A percentile compares a stretch with the other conserved stretches of the same genome.
These are phyloP conservation scores for Phialemonium atrogriseum DNA, from an alignment of 2,329 filamentous ascomycete species.

Conservation along the genomic window DNA sequence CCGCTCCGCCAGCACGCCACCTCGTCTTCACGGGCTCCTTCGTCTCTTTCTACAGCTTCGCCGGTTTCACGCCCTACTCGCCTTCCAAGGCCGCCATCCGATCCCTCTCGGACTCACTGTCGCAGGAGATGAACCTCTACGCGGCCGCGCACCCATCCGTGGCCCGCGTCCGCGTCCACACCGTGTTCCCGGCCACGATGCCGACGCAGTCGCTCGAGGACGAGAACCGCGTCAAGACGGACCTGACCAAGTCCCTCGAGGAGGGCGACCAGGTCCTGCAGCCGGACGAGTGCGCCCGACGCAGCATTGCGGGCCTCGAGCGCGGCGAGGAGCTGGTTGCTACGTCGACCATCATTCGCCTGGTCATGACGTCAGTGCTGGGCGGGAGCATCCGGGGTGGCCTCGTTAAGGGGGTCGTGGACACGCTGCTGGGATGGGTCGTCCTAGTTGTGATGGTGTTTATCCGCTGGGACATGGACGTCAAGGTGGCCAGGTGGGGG, in stretches of 20 bases:
- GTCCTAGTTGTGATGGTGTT: constrained; percentile 26
- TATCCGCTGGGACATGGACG: constrained; percentile 28
- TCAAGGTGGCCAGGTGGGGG: constrained; percentile 25
- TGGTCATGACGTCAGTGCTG: constrained; percentile 42
- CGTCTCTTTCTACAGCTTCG: constrained; percentile 51
- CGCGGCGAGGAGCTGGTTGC: constrained; percentile 55
- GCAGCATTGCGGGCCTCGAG: constrained; percentile 51
- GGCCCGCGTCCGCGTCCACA: constrained; percentile 47
- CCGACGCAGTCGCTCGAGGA: constrained; percentile 42
- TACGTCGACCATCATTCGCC: constrained; percentile 47
- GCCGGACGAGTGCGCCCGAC: constrained; percentile 50
- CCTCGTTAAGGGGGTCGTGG: constrained; percentile 18
- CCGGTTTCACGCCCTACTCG: constrained; percentile 58
- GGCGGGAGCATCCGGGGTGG: constrained; percentile 23
- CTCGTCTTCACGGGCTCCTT: constrained; percentile 61
- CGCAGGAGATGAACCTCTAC: constrained; percentile 44
- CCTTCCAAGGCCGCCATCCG: constrained; percentile 61
- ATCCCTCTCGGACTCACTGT: constrained; percentile 54
- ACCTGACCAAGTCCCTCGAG: constrained; percentile 27
- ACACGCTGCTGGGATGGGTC: constrained; percentile 25
- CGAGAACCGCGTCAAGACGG: constrained; percentile 27
- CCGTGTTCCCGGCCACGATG: constrained; percentile 59
- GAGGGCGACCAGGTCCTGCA: constrained; percentile 27
- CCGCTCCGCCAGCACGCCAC: constrained; percentile 33
- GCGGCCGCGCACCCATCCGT: constrained; percentile 17